Evolutionary conservation across 1,284 basidiomycete genomes (phyloP).

Genomic region (Moniliella sp.): DNA sequence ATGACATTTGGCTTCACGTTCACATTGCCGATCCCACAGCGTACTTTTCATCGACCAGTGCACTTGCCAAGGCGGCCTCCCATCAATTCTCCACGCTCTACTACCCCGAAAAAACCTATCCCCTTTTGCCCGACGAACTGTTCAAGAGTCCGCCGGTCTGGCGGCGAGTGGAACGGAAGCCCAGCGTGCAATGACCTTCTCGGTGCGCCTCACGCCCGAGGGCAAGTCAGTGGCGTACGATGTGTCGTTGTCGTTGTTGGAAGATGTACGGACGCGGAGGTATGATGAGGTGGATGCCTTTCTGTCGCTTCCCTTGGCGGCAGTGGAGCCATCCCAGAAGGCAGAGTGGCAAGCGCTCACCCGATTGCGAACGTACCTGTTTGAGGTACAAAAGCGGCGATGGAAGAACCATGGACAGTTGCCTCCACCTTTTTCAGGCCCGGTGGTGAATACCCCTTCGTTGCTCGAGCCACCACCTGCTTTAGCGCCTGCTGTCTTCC

Average conservation of each 20-base stretch:
- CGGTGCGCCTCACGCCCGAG: constrained; percentile 42
- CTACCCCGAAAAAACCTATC: constrained; percentile 13
- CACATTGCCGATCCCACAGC: constrained; percentile 85
- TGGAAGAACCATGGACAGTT: too few species aligned
- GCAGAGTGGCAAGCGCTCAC: too few species aligned
- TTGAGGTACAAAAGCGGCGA: too few species aligned
- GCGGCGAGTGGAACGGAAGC: constrained; percentile 34
- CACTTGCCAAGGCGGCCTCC: constrained; percentile 37
- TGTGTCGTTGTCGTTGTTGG: constrained; percentile 51
- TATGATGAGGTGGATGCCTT: constrained; percentile 46
- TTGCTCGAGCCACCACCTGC: too few species aligned
- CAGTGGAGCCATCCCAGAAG: constrained; percentile 2
- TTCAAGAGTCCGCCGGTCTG: constrained; percentile 13
- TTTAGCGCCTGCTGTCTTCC: too few species aligned
- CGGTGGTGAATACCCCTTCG: too few species aligned
- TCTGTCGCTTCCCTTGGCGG: constrained; percentile 7
- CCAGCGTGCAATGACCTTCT: constrained; percentile 52
- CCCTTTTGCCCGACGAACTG: constrained; percentile 41
- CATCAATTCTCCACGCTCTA: constrained; percentile 15
- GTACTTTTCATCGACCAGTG: constrained; percentile 46
- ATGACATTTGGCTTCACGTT: constrained; percentile 55
- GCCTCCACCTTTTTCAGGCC: too few species aligned
- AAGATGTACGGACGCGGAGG: constrained; percentile 46
- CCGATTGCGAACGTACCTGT: too few species aligned
- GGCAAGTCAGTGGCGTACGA: constrained; percentile 53